Percentiles rank a stretch among this genome's conserved stretches.
Conservation (phyloP, 208 protist species). For the Eutreptiella sp. region DNA sequence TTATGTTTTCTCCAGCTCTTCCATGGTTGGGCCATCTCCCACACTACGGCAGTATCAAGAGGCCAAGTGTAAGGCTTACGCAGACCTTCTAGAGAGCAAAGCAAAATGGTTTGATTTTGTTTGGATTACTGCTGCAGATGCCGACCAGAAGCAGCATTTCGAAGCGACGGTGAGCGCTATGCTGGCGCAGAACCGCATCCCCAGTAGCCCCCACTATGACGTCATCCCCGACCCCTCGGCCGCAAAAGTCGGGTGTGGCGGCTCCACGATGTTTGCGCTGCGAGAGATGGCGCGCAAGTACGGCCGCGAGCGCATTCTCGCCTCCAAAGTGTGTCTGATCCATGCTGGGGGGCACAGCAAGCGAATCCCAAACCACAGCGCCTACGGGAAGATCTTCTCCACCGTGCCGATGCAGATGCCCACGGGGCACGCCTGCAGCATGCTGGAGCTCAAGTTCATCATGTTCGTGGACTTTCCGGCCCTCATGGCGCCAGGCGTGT, state of each 20-base stretch:
- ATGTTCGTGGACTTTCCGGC: constrained; percentile 3
- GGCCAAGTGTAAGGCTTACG: too few relatives aligned
- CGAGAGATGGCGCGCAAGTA: background rate
- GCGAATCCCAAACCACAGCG: constrained; percentile 22
- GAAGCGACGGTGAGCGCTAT: constrained; percentile 5
- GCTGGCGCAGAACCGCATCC: background rate
- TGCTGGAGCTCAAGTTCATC: constrained; percentile 25
- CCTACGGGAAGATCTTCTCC: constrained; percentile 24
- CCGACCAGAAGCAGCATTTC: constrained; percentile 4
- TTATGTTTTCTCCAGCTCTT: too few relatives aligned
- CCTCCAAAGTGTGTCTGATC: background rate
- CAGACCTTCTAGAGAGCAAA: too few relatives aligned
- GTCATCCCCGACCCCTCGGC: constrained; percentile 23
- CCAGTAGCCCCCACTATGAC: background rate
- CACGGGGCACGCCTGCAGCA: background rate
- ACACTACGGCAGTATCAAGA: too few relatives aligned
- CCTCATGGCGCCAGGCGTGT: constrained; percentile 3
- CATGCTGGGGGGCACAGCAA: constrained; percentile 27
- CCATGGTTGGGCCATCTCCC: too few relatives aligned
- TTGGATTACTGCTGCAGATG: constrained; percentile 12
- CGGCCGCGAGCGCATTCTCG: background rate
- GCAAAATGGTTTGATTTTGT: constrained; percentile 13
- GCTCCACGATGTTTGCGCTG: constrained; percentile 14
- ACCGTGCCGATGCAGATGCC: background rate
- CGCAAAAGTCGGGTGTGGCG: constrained; percentile 15